These are phyloP conservation scores for Tephrocybe sp. DNA, from an alignment of 768 basidiomycete genomes.

Conservation along the genomic window DNA sequence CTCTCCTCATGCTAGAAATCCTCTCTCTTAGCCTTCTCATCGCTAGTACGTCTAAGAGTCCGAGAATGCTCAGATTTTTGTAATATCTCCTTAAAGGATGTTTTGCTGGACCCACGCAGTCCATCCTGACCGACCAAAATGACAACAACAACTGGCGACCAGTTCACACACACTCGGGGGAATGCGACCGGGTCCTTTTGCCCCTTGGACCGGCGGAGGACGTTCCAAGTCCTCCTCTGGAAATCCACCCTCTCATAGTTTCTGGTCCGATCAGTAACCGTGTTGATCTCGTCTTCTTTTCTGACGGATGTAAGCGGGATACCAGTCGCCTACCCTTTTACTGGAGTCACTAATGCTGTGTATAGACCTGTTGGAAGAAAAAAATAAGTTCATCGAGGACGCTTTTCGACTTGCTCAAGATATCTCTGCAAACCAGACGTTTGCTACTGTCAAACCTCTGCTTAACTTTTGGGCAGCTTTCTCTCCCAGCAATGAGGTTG, in stretches of 20 bases:
- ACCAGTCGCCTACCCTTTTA: no score
- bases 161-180: background rate
- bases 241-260: constrained; percentile 52
- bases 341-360: background rate
- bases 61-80: background rate
- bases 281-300: constrained; percentile 74
- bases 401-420: constrained; percentile 65
- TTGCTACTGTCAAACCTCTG: constrained; percentile 70
- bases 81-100: background rate
- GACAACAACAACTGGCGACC: background rate
- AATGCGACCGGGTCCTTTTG: background rate
- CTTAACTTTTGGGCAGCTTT: constrained; percentile 84
- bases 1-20: no score
- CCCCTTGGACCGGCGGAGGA: background rate
- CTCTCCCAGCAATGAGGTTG: constrained; percentile 69
- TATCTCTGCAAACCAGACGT: constrained; percentile 71
- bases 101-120: background rate
- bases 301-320: constrained; percentile 64
- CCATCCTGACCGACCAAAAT: background rate
- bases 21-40: background rate
- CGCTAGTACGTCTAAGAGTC: background rate
- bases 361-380: constrained; percentile 54
- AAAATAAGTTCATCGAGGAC: constrained; percentile 62
- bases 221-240: constrained; percentile 40
- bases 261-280: constrained; percentile 66